Base-by-base conservation (phyloP, 805 yeast species). In the Kregervanrija fluxuum region DNA sequence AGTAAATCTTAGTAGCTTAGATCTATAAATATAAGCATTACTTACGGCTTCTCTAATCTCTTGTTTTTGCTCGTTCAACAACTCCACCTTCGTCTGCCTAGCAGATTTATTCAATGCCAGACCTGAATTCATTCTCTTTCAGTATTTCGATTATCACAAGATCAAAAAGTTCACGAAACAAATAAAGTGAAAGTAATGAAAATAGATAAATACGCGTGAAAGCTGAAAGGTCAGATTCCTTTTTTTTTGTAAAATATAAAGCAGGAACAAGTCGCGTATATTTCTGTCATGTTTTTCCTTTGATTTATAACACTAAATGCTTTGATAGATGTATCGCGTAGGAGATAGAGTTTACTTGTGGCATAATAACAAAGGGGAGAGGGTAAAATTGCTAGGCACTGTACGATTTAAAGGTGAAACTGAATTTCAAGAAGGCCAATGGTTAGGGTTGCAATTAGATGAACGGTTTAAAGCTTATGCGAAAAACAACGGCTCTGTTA, bases 1-100 rank as follows among this genome's bases (percentile, higher is more conserved):
- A 16, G 16, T 28, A 14, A 10, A 10, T 40, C 38, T 40, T 15
- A 12, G 15, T 33, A 9, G 16, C 9, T 8, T 9, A 15, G 13
- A 12, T 17, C 30, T 11, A 8, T 11, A 35, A 16, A 13, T 16
- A 31, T 12, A 35, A 16, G 11, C 14, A 31, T n/a, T 28, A 65
- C 72, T 53, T 62, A 68, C 71, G 2, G 97, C 97, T 59, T 90
- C 97, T 48, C 88, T 73, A 52, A 90, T 87, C 60, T 91, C 96
- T 57, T 85, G 93, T 53, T 83, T 84, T 60, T 89, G 95, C 55
- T 89, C 96, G 45, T 85, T 87, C 48, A 86, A 68, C 36, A 89
- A 70, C 54, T 87, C 95, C 37, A 69, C 70, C 54, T 76, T 79
- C 57, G 77, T 64, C 54, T 68, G 79, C 46, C 66, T 53, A 10